Evolutionary conservation across 257 asterid species (phyloP), one percentile per base, ranked within the genome.

Genomic region (Solanum infundibuliforme): DNA sequence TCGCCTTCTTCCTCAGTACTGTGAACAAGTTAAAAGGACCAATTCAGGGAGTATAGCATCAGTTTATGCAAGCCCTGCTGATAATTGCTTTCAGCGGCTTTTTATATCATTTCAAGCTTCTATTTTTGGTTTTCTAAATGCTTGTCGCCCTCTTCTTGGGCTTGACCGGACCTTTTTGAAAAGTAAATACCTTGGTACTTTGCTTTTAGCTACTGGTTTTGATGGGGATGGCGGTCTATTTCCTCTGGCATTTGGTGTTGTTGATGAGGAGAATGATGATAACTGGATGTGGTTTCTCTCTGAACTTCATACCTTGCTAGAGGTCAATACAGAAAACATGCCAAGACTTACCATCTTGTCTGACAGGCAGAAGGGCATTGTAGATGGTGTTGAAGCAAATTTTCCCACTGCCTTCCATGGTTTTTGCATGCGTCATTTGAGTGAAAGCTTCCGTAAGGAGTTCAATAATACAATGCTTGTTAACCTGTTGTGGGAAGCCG

Each of bases 211-310:
- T 86, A 95, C 97, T 77, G 98, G 98, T 48, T 94, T 97, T 89
- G 99, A 97, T 90, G 99, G 98, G 85, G 98, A 95, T 81, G 99
- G 98, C 65, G 96, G 93, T 55, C 96, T 97, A 76, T 97, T 94
- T 86, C 99, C 99, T 29, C 88, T 97, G 88, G 99, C 99, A 23
- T 95, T 97, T 89, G 99, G 98, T 86, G 98, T 97, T 79, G 98
- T 97, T 5, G 99, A 97, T 38, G 98, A 95, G 91, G 99, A 97
- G 88, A 95, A 88, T 83, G 99, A 95, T 52, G 98, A 91, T 12
- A 97, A 95, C 76, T 97, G 99, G 99, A 95, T 93, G 99, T 97
- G 99, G 99, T 97, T 97, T 89, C 95, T 97, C 83, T 95, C 98
- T 4, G 99, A 97, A 92, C 98, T 97, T 89, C 99, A 90, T 87